phyloP scores from a whole-genome alignment of 441 rosid genomes.

The Populus hybrid region DNA sequence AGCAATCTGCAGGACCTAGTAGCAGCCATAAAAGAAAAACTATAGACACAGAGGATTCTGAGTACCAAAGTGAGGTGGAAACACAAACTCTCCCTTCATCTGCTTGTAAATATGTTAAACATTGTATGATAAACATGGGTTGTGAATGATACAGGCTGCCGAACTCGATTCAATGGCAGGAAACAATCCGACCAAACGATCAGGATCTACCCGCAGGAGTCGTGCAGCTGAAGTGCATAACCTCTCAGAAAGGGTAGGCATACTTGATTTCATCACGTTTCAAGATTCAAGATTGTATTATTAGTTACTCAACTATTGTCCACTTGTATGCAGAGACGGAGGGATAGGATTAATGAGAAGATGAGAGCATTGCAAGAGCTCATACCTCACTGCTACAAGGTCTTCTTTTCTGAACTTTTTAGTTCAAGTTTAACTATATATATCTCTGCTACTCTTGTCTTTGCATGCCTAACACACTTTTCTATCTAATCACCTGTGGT shows the following conservation, averaged over 20 bases:
- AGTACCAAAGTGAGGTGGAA: slow-evolving; percentile 60
- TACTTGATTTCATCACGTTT: not conserved
- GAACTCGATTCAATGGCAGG: slow-evolving; percentile 36
- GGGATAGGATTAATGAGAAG: slow-evolving; percentile 75
- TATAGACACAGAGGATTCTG: slow-evolving; percentile 45
- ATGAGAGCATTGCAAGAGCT: slow-evolving; percentile 71
- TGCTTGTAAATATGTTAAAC: not conserved
- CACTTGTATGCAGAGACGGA: slow-evolving; percentile 45
- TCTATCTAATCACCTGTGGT: not conserved
- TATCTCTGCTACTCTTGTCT: not conserved
- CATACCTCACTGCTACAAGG: slow-evolving; percentile 78
- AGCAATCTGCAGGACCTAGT: slow-evolving; percentile 37
- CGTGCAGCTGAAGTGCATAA: slow-evolving; percentile 85
- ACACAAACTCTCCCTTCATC: slow-evolving; percentile 1
- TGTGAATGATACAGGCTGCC: slow-evolving; percentile 35
- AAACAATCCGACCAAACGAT: slow-evolving; percentile 40
- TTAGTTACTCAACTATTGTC: not conserved
- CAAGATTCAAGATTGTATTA: not conserved
- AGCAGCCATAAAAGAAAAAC: slow-evolving; percentile 52
- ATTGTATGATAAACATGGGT: not conserved
- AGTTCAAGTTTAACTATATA: not conserved
- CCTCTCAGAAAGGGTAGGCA: slow-evolving; percentile 66
- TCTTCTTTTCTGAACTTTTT: slow-evolving; percentile 12
- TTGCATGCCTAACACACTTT: not conserved
- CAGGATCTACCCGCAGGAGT: slow-evolving; percentile 54